phyloP scores from a whole-genome alignment of 2,329 filamentous ascomycete genomes.

The Calonectria honghensis region DNA sequence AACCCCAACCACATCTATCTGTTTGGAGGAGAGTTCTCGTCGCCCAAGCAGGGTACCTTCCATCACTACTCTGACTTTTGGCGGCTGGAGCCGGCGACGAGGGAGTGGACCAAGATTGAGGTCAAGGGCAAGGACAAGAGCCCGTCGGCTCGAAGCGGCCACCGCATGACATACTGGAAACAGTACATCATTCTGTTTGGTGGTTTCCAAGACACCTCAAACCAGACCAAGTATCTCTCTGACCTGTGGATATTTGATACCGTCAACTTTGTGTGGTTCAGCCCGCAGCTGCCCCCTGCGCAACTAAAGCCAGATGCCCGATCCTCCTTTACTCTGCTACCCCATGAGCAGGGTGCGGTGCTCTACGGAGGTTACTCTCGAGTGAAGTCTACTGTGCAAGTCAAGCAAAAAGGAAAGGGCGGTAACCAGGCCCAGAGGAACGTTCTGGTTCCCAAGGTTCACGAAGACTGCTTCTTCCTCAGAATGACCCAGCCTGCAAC shows the following conservation, averaged over 20 bases:
- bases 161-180: constrained; percentile 97
- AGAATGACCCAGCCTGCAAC: constrained; percentile 83
- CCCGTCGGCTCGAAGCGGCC: constrained; percentile 90
- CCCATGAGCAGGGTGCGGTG: constrained; percentile 91
- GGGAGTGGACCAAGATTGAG: constrained; percentile 95
- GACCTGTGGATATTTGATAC: constrained; percentile 99
- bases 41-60: constrained; percentile 97
- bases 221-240: constrained; percentile 93
- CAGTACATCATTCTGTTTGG: constrained; percentile 97
- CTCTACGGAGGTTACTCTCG: constrained; percentile 96
- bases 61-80: constrained; percentile 99
- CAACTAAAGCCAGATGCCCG: constrained; percentile 92
- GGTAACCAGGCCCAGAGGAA: constrained; percentile 79
- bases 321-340: constrained; percentile 93
- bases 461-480: constrained; percentile 96
- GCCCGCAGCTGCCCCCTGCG: constrained; percentile 83
- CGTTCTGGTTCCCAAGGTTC: constrained; percentile 88
- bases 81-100: constrained; percentile 86
- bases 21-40: constrained; percentile 97
- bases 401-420: constrained; percentile 76
- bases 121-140: constrained; percentile 83
- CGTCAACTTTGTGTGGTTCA: constrained; percentile 88
- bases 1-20: constrained; percentile 91
- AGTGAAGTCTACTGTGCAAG: constrained; percentile 82
- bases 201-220: constrained; percentile 97